Conservation (phyloP, 495 filamentous ascomycete genomes). For the Emericellopsis terricola region DNA sequence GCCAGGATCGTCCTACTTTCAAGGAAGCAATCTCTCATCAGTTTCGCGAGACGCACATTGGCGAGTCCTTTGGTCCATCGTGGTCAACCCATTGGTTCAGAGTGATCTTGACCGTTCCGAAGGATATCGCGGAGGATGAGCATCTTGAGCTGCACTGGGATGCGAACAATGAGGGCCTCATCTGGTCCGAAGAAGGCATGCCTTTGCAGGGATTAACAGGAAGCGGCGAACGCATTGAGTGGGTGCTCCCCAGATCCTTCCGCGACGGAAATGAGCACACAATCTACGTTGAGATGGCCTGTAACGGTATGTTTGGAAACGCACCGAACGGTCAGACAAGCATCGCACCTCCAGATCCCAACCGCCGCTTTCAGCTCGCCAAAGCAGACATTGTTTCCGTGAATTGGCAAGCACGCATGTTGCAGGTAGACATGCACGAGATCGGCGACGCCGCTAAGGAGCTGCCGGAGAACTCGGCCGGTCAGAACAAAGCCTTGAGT, state of each 20-base stretch:
- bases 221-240: conserved; percentile 76
- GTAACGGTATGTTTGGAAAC: conserved; percentile 97
- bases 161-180: conserved; percentile 72
- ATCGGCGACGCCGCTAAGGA: conserved; percentile 75
- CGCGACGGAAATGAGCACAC: conserved; percentile 71
- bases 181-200: conserved; percentile 77
- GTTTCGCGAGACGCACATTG: conserved; percentile 58
- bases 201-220: conserved; percentile 87
- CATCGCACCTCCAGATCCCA: conserved; percentile 74
- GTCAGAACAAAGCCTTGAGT: conserved; percentile 70
- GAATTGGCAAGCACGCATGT: conserved; percentile 63
- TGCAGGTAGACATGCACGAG: conserved; percentile 90
- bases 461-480: conserved; percentile 64
- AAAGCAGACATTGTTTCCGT: conserved; percentile 80
- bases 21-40: conserved; percentile 66
- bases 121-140: conserved; percentile 48
- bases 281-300: conserved; percentile 96
- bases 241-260: conserved; percentile 67
- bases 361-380: conserved; percentile 57
- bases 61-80: conserved; percentile 72
- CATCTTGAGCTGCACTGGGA: conserved; percentile 93
- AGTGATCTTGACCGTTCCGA: conserved; percentile 57
- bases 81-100: conserved; percentile 99
- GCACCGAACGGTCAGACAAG: conserved; percentile 55
- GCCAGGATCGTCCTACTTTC: conserved; percentile 70